Percentiles rank a stretch among this genome's conserved stretches.
Evolutionary conservation across 495 filamentous ascomycete species (phyloP).

Genomic region (Tuber borchii): DNA sequence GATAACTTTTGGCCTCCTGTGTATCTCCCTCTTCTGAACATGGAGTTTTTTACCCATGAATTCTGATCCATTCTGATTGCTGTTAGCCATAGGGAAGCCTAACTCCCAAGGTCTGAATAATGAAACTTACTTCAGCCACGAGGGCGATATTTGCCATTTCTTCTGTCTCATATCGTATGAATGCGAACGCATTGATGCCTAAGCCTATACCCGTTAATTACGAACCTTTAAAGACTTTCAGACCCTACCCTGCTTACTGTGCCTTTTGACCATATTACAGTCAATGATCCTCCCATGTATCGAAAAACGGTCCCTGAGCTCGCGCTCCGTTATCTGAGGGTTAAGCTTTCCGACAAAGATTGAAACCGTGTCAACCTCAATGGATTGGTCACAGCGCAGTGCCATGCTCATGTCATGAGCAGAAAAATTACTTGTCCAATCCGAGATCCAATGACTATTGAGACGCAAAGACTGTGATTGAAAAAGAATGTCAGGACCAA

Average conservation of each 20-base stretch:
- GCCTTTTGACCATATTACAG: conserved; percentile 38
- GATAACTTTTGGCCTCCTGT: conserved; percentile 18
- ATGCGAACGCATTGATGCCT: conserved; percentile 37
- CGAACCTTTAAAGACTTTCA: background rate
- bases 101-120: background rate
- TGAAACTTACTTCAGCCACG: conserved; percentile 28
- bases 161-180: conserved; percentile 36
- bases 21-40: conserved; percentile 38
- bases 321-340: conserved; percentile 30
- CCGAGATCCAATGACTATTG: conserved; percentile 33
- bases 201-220: conserved; percentile 15
- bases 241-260: conserved; percentile 25
- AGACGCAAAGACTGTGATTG: conserved; percentile 33
- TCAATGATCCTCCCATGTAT: conserved; percentile 34
- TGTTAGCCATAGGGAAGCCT: background rate
- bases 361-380: conserved; percentile 34
- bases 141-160: conserved; percentile 32
- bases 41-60: conserved; percentile 39
- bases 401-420: conserved; percentile 25
- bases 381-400: conserved; percentile 12
- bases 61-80: conserved; percentile 25
- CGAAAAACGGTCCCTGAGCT: conserved; percentile 31
- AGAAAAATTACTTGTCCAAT: conserved; percentile 40
- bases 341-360: conserved; percentile 40
- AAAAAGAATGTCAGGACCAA: conserved; percentile 1